phyloP scores from a whole-genome alignment of 306 rosid genomes.

The Herpetospermum pedunculosum region DNA sequence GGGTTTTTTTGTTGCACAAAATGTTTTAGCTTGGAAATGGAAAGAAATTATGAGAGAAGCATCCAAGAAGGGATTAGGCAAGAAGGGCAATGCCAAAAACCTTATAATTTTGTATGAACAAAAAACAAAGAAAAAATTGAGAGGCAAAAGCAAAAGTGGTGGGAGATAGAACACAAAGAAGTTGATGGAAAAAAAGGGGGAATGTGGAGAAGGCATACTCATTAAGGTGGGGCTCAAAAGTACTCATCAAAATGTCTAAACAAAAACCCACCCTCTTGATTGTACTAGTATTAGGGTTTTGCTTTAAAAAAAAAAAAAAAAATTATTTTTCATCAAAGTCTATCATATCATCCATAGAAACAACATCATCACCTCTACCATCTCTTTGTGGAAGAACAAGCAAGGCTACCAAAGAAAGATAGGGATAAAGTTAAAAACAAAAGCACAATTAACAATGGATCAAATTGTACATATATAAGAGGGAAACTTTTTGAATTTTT shows the following conservation, averaged over 20 bases:
- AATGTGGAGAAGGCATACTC: neutral
- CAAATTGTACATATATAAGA: neutral
- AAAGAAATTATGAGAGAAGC: neutral
- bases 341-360: neutral
- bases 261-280: neutral
- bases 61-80: neutral
- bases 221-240: conserved; percentile 6
- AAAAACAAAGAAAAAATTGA: neutral
- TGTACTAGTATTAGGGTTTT: neutral
- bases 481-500: neutral
- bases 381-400: neutral
- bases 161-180: neutral
- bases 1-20: too few species aligned
- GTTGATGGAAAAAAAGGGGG: neutral
- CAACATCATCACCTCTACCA: neutral
- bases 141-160: neutral
- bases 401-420: neutral
- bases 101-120: neutral
- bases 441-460: neutral
- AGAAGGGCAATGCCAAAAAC: neutral
- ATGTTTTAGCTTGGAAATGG: neutral
- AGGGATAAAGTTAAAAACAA: neutral
- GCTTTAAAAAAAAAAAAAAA: too few species aligned
- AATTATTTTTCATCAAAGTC: neutral
- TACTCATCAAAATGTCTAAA: neutral